These are phyloP conservation scores for Rhodosporidiobolus odoratus DNA, from an alignment of 768 basidiomycete species.

Conservation along the genomic window DNA sequence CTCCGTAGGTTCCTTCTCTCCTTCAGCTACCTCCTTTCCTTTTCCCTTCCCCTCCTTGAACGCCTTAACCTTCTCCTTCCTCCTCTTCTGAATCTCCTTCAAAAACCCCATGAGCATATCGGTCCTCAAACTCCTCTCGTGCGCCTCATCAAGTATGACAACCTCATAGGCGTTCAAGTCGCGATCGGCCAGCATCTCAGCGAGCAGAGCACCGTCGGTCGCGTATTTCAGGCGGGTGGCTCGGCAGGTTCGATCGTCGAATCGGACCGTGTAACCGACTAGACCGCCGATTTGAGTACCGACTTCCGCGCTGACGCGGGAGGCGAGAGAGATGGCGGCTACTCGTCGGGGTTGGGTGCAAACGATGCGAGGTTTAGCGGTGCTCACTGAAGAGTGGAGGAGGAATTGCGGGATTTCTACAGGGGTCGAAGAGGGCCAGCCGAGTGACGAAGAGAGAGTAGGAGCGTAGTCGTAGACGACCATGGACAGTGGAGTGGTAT, in stretches of 20 bases:
- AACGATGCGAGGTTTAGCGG: conserved; percentile 54
- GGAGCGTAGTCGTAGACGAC: no score
- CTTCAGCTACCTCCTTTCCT: conserved; percentile 46
- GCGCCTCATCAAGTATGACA: conserved; percentile 91
- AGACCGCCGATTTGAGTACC: conserved; percentile 63
- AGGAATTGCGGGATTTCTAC: conserved; percentile 95
- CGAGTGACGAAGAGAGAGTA: neutral
- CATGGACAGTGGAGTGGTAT: no score
- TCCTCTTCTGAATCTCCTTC: conserved; percentile 66
- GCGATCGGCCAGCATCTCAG: conserved; percentile 77
- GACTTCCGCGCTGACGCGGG: conserved; percentile 81
- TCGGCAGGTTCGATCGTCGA: conserved; percentile 70
- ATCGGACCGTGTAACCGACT: conserved; percentile 93
- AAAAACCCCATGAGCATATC: conserved; percentile 87
- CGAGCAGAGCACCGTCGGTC: conserved; percentile 95
- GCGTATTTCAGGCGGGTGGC: conserved; percentile 86
- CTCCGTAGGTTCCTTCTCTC: conserved; percentile 59
- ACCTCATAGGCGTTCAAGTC: conserved; percentile 75
- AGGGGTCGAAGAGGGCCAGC: neutral
- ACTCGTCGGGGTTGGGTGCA: conserved; percentile 93
- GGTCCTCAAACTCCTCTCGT: conserved; percentile 89
- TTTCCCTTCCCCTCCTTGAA: conserved; percentile 55
- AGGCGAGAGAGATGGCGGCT: conserved; percentile 89
- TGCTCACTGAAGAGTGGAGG: conserved; percentile 65
- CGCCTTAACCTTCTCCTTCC: conserved; percentile 53